A percentile compares a stretch with the other conserved stretches of the same genome.
Conservation (phyloP, 73 alveolate genomes). For the Stentor roeselii region DNA sequence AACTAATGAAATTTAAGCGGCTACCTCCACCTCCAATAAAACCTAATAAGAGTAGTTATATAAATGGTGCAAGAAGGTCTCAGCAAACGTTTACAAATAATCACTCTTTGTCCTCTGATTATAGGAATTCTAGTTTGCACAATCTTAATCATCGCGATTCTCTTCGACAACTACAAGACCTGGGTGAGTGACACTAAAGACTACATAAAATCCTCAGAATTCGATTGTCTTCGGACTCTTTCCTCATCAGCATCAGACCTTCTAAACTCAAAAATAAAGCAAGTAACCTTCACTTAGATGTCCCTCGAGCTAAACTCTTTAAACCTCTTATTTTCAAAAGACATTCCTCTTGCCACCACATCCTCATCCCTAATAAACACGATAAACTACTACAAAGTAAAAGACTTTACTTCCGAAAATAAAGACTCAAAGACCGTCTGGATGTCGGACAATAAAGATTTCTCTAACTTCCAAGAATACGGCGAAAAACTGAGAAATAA, state of each 20-base stretch:
- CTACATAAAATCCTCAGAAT: neutral
- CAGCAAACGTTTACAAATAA: neutral
- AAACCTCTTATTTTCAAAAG: neutral
- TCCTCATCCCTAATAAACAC: neutral
- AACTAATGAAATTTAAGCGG: no score
- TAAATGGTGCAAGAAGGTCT: neutral
- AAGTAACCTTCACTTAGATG: neutral
- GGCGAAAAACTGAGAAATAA: neutral
- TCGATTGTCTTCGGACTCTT: neutral
- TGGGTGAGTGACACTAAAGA: neutral
- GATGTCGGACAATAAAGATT: neutral
- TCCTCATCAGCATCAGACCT: neutral
- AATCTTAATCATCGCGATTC: neutral
- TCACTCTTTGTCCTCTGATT: neutral
- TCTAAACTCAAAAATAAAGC: no score
- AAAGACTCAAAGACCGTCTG: neutral
- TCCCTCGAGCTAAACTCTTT: neutral
- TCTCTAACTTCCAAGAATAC: neutral
- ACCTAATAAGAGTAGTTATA: no score
- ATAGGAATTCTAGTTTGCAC: neutral
- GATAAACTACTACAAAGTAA: neutral
- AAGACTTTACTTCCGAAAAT: neutral
- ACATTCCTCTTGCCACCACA: neutral
- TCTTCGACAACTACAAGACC: neutral
- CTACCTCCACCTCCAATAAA: no score